Evolutionary conservation across 2,329 filamentous ascomycete species (phyloP).

Genomic region (Alternaria metachromatica): DNA sequence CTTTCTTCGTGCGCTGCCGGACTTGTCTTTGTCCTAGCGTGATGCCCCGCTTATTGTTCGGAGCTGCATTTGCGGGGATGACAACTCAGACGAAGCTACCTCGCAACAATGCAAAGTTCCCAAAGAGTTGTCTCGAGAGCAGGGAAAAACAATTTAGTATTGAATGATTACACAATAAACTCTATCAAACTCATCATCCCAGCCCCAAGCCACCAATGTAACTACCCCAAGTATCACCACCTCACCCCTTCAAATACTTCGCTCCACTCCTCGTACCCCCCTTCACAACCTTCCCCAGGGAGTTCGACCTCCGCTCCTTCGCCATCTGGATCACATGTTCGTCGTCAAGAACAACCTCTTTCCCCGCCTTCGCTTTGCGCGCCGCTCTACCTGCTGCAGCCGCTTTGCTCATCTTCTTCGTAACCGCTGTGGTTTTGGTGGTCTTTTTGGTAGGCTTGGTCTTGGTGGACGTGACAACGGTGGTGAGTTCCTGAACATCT

Average conservation of each 20-base stretch:
- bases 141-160: neutral
- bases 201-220: neutral
- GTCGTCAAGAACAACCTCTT: neutral
- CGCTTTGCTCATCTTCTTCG: neutral
- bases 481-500: neutral
- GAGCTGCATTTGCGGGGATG: neutral
- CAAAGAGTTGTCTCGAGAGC: neutral
- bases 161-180: neutral
- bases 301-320: neutral
- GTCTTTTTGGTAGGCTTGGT: neutral
- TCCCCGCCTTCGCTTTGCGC: neutral
- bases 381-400: slow-evolving; percentile 1
- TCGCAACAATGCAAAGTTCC: neutral
- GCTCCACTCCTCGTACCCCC: neutral
- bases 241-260: neutral
- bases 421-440: neutral
- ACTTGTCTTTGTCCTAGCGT: slow-evolving; percentile 32
- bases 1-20: slow-evolving; percentile 23
- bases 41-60: neutral
- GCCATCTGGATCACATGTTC: neutral
- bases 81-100: neutral
- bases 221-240: neutral
- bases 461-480: neutral
- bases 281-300: neutral
- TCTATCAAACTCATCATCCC: neutral